These are phyloP conservation scores for Fibroporia radiculosa DNA, from an alignment of 768 basidiomycete species.

Conservation along the genomic window DNA sequence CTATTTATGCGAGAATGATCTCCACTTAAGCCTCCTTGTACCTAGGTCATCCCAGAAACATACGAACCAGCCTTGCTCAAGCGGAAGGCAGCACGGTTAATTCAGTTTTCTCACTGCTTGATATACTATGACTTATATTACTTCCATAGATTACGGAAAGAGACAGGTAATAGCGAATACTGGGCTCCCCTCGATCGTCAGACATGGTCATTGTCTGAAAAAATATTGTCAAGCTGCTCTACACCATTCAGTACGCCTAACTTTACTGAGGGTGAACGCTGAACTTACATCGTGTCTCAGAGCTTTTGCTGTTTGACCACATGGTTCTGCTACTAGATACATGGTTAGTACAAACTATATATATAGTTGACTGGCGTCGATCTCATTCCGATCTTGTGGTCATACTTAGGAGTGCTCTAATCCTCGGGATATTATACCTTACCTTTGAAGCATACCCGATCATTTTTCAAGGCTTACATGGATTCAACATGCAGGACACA, in stretches of 20 bases:
- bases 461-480: conserved; percentile 39
- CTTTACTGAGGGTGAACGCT: neutral
- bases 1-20: neutral
- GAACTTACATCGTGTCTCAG: conserved; percentile 24
- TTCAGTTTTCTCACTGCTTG: neutral
- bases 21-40: neutral
- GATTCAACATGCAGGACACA: conserved; percentile 44
- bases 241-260: conserved; percentile 60
- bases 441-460: conserved; percentile 52
- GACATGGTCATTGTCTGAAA: conserved; percentile 33
- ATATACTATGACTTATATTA: neutral
- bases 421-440: conserved; percentile 40
- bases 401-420: conserved; percentile 26
- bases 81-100: conserved; percentile 48
- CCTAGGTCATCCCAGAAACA: conserved; percentile 65
- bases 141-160: conserved; percentile 40
- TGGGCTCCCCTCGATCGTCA: conserved; percentile 53
- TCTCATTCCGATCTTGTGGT: neutral
- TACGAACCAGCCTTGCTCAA: conserved; percentile 55
- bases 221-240: conserved; percentile 52
- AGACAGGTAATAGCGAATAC: conserved; percentile 44
- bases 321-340: conserved; percentile 69
- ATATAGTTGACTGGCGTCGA: conserved; percentile 1
- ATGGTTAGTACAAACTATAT: conserved; percentile 41
- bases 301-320: conserved; percentile 55